Base-by-base conservation (phyloP, 202 grass and related monocot genomes). In the Panicum virgatum region DNA sequence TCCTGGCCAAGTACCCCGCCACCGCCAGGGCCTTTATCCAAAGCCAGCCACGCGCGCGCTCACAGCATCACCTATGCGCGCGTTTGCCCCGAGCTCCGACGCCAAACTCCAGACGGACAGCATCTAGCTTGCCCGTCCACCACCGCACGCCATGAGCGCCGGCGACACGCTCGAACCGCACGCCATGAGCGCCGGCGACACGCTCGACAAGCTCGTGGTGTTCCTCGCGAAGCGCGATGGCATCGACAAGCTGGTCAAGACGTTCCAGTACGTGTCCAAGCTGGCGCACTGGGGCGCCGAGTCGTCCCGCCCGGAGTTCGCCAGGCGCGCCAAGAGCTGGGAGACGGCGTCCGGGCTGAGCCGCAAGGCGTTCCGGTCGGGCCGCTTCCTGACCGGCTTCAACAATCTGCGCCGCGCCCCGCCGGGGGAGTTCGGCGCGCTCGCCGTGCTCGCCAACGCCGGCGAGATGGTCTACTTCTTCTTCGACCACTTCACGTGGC, bases 401-500 rank as follows among this genome's bases (percentile, higher is more conserved):
- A 96, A 96, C 76, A 71, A 83, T 63, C 82, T 99, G 82, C 90
- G 96, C 54, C 90, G 73, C 38, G 72, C 92, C 39, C 46, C 62
- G 2, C 62, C 62, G 1, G 86, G 84, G 0, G 88, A 93, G 60
- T 60, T 94, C 79, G 74, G 75, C 26, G 60, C 62, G 48, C 87
- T 99, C 44, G 83, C 86, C 19, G 81, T 99, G 72, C 85, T 93
- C 62, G 93, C 96, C 80, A 96, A 99, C 86, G 93, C 93, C 44
- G 96, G 96, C 76, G 93, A 99, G 89, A 99, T 99, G 96, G 87
- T 99, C 53, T 99, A 99, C 88, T 96, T 89, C 90, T 94, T 99
- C 83, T 99, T 99, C 82, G 96, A 99, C 83, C 96, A 99, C 85
- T 94, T 99, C 74, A 83, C 92, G 79, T 99, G 96, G 91, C 85